Base-by-base conservation (phyloP, 768 basidiomycete genomes). In the Rhodotorula babjevae region DNA sequence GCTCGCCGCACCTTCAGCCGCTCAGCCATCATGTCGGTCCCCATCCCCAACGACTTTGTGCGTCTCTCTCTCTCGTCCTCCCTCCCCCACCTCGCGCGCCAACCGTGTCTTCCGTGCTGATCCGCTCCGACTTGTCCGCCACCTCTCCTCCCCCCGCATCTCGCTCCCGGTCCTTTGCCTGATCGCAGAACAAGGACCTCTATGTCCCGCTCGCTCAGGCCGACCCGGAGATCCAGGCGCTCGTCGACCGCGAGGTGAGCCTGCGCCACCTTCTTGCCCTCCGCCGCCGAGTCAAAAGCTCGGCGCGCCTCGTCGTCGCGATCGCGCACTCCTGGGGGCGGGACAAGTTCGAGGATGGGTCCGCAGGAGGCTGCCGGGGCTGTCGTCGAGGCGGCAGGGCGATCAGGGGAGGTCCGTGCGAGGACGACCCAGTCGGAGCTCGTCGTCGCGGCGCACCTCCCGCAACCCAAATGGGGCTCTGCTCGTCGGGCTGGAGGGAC, bases 221-320 rank as follows among this genome's bases (percentile, higher is more conserved):
- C 80, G 95, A 98, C 83, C 94, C 95, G 71, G 92, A 90, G 81
- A 88, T 99, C 80, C 87, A 93, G 83, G 92, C 94, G 82, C 92
- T 99, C 85, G 91, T 99, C 84, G 93, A 98, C 85, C 77, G 82
- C 68, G 77, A 79, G 77, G 75, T 77, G 62, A 70, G 72, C 50
- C 36, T 3, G 18, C 53, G 49, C 23, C 23, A 12, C 23, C 21
- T 12, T 49, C 49, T 16, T 21, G 16, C 15, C 50, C 11, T 27
- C 27, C n/a, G 2, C 29, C 29, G 33, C 63, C 49, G 61, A 57
- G 65, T 55, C 29, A 47, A 47, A 52, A 23, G 23, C 23, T 12
- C 6, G 44, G 44, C 36, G 47, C 47, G 19, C 6, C 47, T 21
- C 47, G 47, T 18, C 47, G 46, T 15, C 46, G 15, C 47, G 21